Conservation (phyloP, 2,329 filamentous ascomycete genomes). For the Dactylellina cionopaga region DNA sequence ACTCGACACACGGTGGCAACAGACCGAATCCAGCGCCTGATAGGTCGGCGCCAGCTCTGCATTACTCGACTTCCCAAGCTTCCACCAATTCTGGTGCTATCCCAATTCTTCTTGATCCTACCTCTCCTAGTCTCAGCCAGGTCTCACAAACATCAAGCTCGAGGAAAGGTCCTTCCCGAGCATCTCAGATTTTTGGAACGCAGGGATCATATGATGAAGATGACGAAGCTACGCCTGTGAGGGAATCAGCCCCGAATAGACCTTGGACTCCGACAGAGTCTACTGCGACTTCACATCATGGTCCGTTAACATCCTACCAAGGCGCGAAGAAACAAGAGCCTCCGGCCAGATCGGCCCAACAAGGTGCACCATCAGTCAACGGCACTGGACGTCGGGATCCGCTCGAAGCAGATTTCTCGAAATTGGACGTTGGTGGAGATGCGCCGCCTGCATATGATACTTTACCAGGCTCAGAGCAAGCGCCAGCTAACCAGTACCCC, state of each 20-base stretch:
- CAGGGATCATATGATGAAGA: conserved; percentile 33
- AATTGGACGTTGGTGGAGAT: conserved; percentile 71
- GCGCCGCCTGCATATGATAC: conserved; percentile 96
- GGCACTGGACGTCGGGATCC: conserved; percentile 23
- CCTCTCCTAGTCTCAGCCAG: conserved; percentile 44
- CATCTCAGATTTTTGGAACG: conserved; percentile 51
- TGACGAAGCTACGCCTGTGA: conserved; percentile 45
- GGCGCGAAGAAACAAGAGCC: conserved; percentile 75
- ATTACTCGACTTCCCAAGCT: conserved; percentile 63
- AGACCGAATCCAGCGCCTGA: conserved; percentile 69
- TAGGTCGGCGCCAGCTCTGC: conserved; percentile 81
- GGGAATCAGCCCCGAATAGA: conserved; percentile 62
- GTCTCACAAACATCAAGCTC: conserved; percentile 12
- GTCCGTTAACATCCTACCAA: conserved; percentile 90
- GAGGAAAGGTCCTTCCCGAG: conserved; percentile 41
- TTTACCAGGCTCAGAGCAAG: conserved; percentile 62
- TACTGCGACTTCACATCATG: conserved; percentile 85
- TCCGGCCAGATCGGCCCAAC: conserved; percentile 2
- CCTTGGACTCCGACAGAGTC: conserved; percentile 96
- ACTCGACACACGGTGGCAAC: conserved; percentile 89
- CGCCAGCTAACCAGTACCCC: conserved; percentile 43
- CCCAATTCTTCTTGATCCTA: conserved; percentile 46
- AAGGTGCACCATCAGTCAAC: conserved; percentile 12
- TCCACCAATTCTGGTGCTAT: conserved; percentile 57
- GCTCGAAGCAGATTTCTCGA: conserved; percentile 56